phyloP scores from a whole-genome alignment of 768 basidiomycete genomes.

The Tricholomella constricta region DNA sequence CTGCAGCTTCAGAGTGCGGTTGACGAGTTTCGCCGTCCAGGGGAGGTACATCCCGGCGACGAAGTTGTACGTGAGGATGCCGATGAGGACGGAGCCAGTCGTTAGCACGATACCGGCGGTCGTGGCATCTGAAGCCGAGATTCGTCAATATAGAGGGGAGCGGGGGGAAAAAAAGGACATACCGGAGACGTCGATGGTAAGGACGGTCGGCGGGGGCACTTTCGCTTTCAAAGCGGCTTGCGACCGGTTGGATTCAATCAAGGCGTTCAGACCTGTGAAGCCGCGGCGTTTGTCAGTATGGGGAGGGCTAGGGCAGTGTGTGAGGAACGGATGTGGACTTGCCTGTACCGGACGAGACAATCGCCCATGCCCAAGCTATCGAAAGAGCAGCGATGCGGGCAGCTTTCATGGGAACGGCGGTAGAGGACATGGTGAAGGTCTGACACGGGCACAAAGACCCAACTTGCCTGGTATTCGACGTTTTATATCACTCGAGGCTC shows the following conservation, averaged over 20 bases:
- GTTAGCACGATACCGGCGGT: slow-evolving; percentile 22
- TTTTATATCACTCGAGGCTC: neutral
- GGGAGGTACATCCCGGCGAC: slow-evolving; percentile 14
- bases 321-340: neutral
- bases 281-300: no score
- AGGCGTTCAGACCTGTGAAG: slow-evolving; percentile 26
- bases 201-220: slow-evolving; percentile 15
- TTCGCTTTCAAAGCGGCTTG: slow-evolving; percentile 16
- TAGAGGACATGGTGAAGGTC: neutral
- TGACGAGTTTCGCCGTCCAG: slow-evolving; percentile 11
- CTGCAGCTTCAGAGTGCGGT: slow-evolving; percentile 31
- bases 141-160: neutral
- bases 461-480: no score
- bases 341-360: slow-evolving; percentile 24
- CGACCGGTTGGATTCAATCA: slow-evolving; percentile 24
- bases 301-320: no score
- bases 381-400: slow-evolving; percentile 26
- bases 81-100: slow-evolving; percentile 18
- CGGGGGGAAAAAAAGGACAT: neutral
- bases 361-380: slow-evolving; percentile 32
- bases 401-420: slow-evolving; percentile 20
- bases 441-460: neutral
- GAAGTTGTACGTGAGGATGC: slow-evolving; percentile 14
- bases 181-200: slow-evolving; percentile 24
- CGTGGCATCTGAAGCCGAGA: slow-evolving; percentile 20